Percentiles rank a stretch among this genome's conserved stretches.
Conservation (phyloP, 768 basidiomycete genomes). For the Hebeloma cylindrosporum region DNA sequence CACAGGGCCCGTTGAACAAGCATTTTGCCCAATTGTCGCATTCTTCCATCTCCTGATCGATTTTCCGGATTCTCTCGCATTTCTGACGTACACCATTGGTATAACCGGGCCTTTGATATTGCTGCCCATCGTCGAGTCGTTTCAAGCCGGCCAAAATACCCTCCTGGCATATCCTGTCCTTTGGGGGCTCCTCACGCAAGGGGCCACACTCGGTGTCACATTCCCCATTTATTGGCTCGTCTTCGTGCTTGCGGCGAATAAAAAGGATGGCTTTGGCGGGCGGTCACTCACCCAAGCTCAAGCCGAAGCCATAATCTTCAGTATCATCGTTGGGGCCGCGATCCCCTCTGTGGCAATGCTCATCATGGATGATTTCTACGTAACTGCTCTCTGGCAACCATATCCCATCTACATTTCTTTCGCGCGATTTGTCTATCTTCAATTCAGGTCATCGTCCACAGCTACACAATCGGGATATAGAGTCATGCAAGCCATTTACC, state of each 20-base stretch:
- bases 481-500: slow-evolving; percentile 38
- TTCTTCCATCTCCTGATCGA: slow-evolving; percentile 49
- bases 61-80: slow-evolving; percentile 25
- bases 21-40: slow-evolving; percentile 43
- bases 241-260: slow-evolving; percentile 39
- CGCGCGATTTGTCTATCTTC: slow-evolving; percentile 38
- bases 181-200: slow-evolving; percentile 42
- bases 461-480: slow-evolving; percentile 36
- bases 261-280: slow-evolving; percentile 16
- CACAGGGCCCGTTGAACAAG: slow-evolving; percentile 39
- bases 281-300: slow-evolving; percentile 38
- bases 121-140: slow-evolving; percentile 45
- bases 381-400: slow-evolving; percentile 56
- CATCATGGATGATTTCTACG: slow-evolving; percentile 35
- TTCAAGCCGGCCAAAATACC: slow-evolving; percentile 34
- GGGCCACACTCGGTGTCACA: slow-evolving; percentile 40
- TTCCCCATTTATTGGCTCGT: slow-evolving; percentile 50
- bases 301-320: slow-evolving; percentile 54
- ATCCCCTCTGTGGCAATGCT: slow-evolving; percentile 51
- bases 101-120: slow-evolving; percentile 36
- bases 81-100: slow-evolving; percentile 39
- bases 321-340: slow-evolving; percentile 40
- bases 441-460: slow-evolving; percentile 36
- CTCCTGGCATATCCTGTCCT: slow-evolving; percentile 42
- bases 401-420: slow-evolving; percentile 50